Conservation (phyloP, 2,329 filamentous ascomycete species). For the Beauveria pseudobassiana region DNA sequence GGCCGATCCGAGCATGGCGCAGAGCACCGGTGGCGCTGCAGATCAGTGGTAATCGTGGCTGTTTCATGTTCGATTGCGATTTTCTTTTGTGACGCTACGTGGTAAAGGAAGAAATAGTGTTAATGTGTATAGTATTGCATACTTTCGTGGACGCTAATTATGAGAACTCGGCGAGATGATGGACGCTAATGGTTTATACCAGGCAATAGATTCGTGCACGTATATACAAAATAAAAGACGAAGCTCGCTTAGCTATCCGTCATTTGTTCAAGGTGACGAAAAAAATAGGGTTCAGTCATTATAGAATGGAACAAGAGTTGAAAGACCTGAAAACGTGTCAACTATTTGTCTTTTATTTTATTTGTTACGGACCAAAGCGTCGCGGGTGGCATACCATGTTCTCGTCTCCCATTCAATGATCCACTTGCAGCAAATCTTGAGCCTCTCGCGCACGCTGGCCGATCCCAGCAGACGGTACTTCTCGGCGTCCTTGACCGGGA, state of each 20-base stretch:
- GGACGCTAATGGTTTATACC: neutral
- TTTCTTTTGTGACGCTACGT: no score
- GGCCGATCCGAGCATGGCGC: slow-evolving; percentile 25
- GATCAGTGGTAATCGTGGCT: slow-evolving; percentile 12
- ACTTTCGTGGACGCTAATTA: no score
- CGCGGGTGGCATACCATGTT: slow-evolving; percentile 54
- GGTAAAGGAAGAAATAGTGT: no score
- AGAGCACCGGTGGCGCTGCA: slow-evolving; percentile 22
- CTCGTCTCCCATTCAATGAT: slow-evolving; percentile 63
- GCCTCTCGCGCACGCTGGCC: slow-evolving; percentile 67
- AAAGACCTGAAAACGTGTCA: neutral
- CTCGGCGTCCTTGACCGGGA: slow-evolving; percentile 69
- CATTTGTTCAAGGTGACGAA: no score
- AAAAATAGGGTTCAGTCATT: neutral
- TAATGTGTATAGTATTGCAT: no score
- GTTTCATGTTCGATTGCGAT: no score
- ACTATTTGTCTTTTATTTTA: neutral
- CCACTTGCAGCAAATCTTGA: slow-evolving; percentile 80
- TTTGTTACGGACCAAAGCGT: neutral
- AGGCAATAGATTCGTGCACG: neutral
- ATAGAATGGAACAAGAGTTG: neutral
- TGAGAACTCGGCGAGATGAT: no score
- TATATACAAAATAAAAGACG: neutral
- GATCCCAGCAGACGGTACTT: slow-evolving; percentile 71
- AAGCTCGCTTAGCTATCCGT: neutral